Evolutionary conservation across 495 filamentous ascomycete species (phyloP).

Genomic region (Penicillium desertorum): DNA sequence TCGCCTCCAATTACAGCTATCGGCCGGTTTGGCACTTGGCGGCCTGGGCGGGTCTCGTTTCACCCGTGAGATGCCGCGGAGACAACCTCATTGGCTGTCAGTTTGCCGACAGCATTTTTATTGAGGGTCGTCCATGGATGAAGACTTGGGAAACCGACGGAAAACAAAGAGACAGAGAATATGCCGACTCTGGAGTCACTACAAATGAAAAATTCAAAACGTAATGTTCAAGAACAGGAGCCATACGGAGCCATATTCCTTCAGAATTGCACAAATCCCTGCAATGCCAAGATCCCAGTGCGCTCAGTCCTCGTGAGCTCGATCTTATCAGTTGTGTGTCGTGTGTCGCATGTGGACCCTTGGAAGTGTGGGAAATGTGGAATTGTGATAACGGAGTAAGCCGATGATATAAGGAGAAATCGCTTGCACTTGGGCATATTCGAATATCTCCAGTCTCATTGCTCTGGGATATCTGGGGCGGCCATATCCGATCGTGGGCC

Average conservation of each 20-base stretch:
- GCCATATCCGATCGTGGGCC: conserved; percentile 4
- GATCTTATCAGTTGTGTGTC: conserved; percentile 17
- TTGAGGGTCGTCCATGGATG: conserved; percentile 5
- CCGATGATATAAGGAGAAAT: conserved; percentile 10
- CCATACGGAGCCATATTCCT: not conserved
- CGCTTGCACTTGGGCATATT: too few species aligned
- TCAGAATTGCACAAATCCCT: not conserved
- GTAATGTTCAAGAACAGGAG: too few species aligned
- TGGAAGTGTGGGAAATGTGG: not conserved
- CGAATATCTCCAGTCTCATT: not conserved
- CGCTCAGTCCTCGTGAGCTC: conserved; percentile 10
- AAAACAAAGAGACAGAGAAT: not conserved
- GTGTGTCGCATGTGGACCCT: not conserved
- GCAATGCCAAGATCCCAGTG: conserved; percentile 14
- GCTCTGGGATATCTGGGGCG: conserved; percentile 1
- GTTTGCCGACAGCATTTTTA: conserved; percentile 17
- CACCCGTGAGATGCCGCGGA: not conserved
- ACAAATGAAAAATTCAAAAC: not conserved
- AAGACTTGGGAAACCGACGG: conserved; percentile 19
- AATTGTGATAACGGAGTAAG: conserved; percentile 13
- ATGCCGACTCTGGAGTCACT: not conserved
- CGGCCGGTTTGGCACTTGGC: conserved; percentile 22
- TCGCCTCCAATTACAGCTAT: conserved; percentile 13
- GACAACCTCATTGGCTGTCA: conserved; percentile 11
- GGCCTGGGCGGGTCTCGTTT: conserved; percentile 18